Conservation (phyloP, 768 basidiomycete species). For the Flagelloscypha sp. region DNA sequence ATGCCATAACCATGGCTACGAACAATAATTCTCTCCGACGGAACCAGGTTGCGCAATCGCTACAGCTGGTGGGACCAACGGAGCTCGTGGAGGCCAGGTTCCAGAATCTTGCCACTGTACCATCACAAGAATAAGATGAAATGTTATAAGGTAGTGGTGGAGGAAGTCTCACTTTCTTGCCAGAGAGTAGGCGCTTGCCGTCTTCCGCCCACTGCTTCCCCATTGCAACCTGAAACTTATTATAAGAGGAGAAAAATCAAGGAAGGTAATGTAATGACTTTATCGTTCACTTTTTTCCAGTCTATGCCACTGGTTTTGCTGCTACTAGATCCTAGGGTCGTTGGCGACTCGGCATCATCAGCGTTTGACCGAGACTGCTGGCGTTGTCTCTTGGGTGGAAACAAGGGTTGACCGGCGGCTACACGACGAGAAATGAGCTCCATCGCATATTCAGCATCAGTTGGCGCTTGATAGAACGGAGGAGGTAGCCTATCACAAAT, state of each 20-base stretch:
- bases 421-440: constrained; percentile 55
- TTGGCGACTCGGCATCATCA: too few relatives aligned
- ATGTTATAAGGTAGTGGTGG: too few relatives aligned
- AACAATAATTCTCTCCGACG: constrained; percentile 26
- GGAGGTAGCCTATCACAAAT: constrained; percentile 32
- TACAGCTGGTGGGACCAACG: constrained; percentile 9
- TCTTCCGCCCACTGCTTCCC: constrained; percentile 38
- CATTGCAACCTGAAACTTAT: constrained; percentile 33
- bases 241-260: too few relatives aligned
- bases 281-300: constrained; percentile 52
- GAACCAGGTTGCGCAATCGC: constrained; percentile 13
- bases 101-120: constrained; percentile 4
- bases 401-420: too few relatives aligned
- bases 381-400: too few relatives aligned
- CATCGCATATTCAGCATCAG: constrained; percentile 66
- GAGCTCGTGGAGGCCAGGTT: neutral
- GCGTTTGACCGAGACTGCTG: too few relatives aligned
- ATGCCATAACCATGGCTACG: constrained; percentile 7
- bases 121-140: neutral
- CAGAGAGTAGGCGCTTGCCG: constrained; percentile 32
- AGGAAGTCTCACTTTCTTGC: too few relatives aligned
- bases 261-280: too few relatives aligned
- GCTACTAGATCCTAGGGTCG: neutral
- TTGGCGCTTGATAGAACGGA: constrained; percentile 46
- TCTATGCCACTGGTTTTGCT: constrained; percentile 22